These are phyloP conservation scores for Tolypocladium tropicale DNA, from an alignment of 2,329 filamentous ascomycete genomes.

Conservation along the genomic window DNA sequence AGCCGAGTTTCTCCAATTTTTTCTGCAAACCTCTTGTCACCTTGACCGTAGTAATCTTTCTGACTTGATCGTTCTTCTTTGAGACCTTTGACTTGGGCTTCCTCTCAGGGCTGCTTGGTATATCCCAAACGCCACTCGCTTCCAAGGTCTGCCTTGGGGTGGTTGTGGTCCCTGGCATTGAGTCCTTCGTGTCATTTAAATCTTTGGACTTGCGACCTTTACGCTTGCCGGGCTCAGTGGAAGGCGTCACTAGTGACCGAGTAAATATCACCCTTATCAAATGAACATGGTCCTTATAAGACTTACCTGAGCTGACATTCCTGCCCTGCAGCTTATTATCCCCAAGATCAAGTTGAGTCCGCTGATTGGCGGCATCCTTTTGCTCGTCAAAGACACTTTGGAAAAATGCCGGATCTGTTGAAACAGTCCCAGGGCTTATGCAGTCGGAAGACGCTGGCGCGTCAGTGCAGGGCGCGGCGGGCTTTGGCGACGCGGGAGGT, in stretches of 20 bases:
- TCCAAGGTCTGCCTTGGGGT: background rate
- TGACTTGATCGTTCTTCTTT: background rate
- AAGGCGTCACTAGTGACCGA: too few relatives aligned
- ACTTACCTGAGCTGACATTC: background rate
- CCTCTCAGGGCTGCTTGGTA: slow-evolving; percentile 31
- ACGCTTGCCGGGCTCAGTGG: background rate
- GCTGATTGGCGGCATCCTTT: slow-evolving; percentile 18
- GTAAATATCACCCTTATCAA: background rate
- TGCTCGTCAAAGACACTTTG: slow-evolving; percentile 37
- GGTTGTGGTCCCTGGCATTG: background rate
- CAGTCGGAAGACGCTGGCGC: slow-evolving; percentile 11
- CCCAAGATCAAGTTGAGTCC: background rate
- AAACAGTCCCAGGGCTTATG: slow-evolving; percentile 22
- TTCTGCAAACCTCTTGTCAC: slow-evolving; percentile 8
- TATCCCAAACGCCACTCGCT: slow-evolving; percentile 28
- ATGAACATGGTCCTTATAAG: too few relatives aligned
- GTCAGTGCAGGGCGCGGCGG: background rate
- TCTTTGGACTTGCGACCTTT: background rate
- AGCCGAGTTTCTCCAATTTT: slow-evolving; percentile 8
- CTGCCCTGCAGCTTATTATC: background rate
- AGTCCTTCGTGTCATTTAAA: background rate
- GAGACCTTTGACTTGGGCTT: background rate
- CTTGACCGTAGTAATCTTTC: slow-evolving; percentile 4
- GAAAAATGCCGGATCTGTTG: slow-evolving; percentile 39
- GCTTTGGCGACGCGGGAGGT: slow-evolving; percentile 3